Evolutionary conservation across 768 basidiomycete genomes (phyloP).

Genomic region (Mycena vulgaris): DNA sequence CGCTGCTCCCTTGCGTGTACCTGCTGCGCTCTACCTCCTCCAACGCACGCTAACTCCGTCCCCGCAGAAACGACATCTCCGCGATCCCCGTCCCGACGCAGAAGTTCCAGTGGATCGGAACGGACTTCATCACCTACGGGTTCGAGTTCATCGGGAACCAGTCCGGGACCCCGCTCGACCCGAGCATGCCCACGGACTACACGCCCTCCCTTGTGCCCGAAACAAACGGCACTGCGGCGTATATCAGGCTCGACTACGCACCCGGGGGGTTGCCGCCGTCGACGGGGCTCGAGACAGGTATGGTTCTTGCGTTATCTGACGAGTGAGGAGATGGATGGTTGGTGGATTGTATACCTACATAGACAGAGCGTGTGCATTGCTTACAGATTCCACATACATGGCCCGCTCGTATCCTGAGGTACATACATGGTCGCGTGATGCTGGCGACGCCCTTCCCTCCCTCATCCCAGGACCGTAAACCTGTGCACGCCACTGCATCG

Average conservation of each 20-base stretch:
- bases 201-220: background rate
- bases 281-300: background rate
- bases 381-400: too few relatives aligned
- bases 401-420: too few relatives aligned
- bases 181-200: slow-evolving; percentile 4
- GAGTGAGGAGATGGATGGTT: slow-evolving; percentile 1
- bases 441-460: too few relatives aligned
- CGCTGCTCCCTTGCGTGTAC: slow-evolving; percentile 11
- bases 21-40: background rate
- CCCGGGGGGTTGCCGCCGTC: slow-evolving; percentile 3
- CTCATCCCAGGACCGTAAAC: too few relatives aligned
- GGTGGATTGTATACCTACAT: too few relatives aligned
- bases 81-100: background rate
- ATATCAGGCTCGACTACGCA: slow-evolving; percentile 1
- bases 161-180: background rate
- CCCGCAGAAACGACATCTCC: slow-evolving; percentile 4
- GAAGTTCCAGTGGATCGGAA: slow-evolving; percentile 17
- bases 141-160: slow-evolving; percentile 12
- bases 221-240: background rate
- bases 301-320: slow-evolving; percentile 3
- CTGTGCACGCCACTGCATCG: too few relatives aligned
- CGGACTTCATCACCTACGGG: slow-evolving; percentile 10
- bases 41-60: background rate
- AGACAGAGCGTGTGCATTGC: too few relatives aligned
- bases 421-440: too few relatives aligned